phyloP scores from a whole-genome alignment of 805 yeast species.

The Candida caryicola region DNA sequence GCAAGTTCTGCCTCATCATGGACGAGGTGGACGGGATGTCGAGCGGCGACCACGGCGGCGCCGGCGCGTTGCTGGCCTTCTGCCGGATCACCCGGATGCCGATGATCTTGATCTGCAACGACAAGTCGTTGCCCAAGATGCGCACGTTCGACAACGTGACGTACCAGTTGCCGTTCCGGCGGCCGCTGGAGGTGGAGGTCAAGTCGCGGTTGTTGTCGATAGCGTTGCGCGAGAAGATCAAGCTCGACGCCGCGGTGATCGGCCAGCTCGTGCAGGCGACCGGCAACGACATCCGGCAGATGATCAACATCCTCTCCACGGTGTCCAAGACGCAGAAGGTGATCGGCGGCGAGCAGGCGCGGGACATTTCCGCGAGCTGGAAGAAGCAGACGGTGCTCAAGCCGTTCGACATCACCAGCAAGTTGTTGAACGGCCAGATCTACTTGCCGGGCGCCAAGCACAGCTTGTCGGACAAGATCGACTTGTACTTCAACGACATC shows the following conservation, averaged over 20 bases:
- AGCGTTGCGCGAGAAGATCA: conserved; percentile 79
- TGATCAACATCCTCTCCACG: conserved; percentile 83
- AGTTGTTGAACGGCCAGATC: conserved; percentile 56
- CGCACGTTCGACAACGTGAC: conserved; percentile 87
- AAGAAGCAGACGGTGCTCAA: conserved; percentile 86
- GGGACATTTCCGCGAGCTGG: conserved; percentile 67
- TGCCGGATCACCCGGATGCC: conserved; percentile 87
- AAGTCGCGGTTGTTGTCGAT: conserved; percentile 85
- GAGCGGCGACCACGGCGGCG: conserved; percentile 98
- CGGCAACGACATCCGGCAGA: conserved; percentile 89
- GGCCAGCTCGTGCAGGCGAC: conserved; percentile 85
- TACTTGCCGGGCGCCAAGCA: conserved; percentile 53
- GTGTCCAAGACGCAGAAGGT: conserved; percentile 69
- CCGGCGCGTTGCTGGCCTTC: conserved; percentile 85
- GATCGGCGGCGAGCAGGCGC: conserved; percentile 63
- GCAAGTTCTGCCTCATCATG: conserved; percentile 82
- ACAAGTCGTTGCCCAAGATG: conserved; percentile 90
- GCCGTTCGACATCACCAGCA: conserved; percentile 85
- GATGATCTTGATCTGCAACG: conserved; percentile 90
- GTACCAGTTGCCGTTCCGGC: conserved; percentile 75
- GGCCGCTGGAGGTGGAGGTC: conserved; percentile 83
- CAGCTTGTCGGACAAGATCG: conserved; percentile 76
- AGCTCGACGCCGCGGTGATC: conserved; percentile 74
- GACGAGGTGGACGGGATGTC: conserved; percentile 99
- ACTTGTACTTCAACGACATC: conserved; percentile 88